Conservation (phyloP, 2,329 filamentous ascomycete genomes). For the Coniella vitis region DNA sequence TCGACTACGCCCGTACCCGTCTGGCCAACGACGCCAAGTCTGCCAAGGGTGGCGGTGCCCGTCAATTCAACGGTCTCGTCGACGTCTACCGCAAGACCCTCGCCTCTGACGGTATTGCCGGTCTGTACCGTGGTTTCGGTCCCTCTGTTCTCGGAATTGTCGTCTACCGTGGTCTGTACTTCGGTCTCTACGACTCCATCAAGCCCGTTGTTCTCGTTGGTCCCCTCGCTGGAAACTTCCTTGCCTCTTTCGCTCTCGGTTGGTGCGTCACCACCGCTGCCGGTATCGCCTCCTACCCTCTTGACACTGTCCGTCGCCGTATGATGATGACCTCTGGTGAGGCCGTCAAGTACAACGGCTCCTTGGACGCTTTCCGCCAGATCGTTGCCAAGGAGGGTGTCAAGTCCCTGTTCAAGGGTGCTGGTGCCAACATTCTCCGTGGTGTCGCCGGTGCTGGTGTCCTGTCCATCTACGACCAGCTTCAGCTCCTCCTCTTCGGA, state of each 20-base stretch:
- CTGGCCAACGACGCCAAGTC: slow-evolving; percentile 99
- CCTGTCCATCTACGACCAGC: slow-evolving; percentile 99
- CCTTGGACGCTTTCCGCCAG: slow-evolving; percentile 90
- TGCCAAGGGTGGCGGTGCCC: slow-evolving; percentile 92
- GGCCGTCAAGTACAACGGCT: slow-evolving; percentile 99
- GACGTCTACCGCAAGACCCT: slow-evolving; percentile 99
- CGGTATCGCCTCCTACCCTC: slow-evolving; percentile 99
- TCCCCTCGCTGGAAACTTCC: slow-evolving; percentile 93
- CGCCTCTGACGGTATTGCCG: slow-evolving; percentile 94
- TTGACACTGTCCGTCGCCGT: slow-evolving; percentile 99
- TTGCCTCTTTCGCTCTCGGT: slow-evolving; percentile 97
- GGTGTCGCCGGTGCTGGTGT: slow-evolving; percentile 99
- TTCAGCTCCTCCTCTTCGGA: slow-evolving; percentile 98
- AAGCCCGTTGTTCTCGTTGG: slow-evolving; percentile 97
- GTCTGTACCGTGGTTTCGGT: slow-evolving; percentile 99
- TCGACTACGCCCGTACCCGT: slow-evolving; percentile 99
- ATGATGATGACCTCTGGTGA: slow-evolving; percentile 99
- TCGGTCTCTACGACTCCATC: slow-evolving; percentile 99
- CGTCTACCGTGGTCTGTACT: slow-evolving; percentile 99
- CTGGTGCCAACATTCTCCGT: slow-evolving; percentile 99
- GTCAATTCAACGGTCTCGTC: slow-evolving; percentile 99
- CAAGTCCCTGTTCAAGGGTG: slow-evolving; percentile 99
- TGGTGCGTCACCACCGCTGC: slow-evolving; percentile 99
- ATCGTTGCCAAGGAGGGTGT: slow-evolving; percentile 97
- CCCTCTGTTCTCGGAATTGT: slow-evolving; percentile 98